Conservation (phyloP, 2,329 filamentous ascomycete genomes). For the Venturia carpophila region DNA sequence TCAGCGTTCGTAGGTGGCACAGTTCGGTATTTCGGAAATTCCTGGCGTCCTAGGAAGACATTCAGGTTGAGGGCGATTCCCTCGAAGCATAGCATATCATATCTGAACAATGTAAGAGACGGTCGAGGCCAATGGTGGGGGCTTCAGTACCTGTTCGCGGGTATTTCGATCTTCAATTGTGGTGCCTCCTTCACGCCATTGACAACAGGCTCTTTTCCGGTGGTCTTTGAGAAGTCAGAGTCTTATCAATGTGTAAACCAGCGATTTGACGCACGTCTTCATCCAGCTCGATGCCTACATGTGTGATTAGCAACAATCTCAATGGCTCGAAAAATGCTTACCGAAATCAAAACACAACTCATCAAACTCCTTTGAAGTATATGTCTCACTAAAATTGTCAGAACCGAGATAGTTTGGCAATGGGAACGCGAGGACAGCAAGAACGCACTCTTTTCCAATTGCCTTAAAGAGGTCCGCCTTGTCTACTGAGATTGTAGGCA, state of each 20-base stretch:
- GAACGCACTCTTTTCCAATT: constrained; percentile 71
- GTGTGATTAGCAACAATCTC: background rate
- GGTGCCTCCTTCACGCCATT: constrained; percentile 78
- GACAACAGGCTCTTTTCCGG: constrained; percentile 63
- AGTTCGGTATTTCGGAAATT: constrained; percentile 72
- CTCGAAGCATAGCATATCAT: constrained; percentile 95
- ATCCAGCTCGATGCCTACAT: constrained; percentile 75
- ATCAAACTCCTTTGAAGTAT: constrained; percentile 91
- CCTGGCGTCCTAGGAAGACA: constrained; percentile 73
- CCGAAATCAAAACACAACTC: constrained; percentile 98
- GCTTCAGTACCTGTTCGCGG: constrained; percentile 70
- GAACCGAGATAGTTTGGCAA: constrained; percentile 19
- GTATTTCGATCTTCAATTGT: constrained; percentile 96
- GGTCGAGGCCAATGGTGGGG: background rate
- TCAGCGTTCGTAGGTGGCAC: constrained; percentile 64
- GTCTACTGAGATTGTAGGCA: constrained; percentile 96
- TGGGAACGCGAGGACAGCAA: background rate
- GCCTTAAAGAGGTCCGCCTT: constrained; percentile 94
- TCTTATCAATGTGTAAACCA: background rate
- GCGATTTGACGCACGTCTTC: constrained; percentile 55
- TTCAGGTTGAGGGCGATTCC: constrained; percentile 93
- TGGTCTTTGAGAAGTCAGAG: background rate
- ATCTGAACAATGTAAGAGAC: constrained; percentile 35
- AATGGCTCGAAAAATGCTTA: constrained; percentile 25
- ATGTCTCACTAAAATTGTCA: constrained; percentile 44